A percentile compares a stretch with the other conserved stretches of the same genome.
Evolutionary conservation across 345 rosid species (phyloP).

Genomic region (Boechera retrofracta): DNA sequence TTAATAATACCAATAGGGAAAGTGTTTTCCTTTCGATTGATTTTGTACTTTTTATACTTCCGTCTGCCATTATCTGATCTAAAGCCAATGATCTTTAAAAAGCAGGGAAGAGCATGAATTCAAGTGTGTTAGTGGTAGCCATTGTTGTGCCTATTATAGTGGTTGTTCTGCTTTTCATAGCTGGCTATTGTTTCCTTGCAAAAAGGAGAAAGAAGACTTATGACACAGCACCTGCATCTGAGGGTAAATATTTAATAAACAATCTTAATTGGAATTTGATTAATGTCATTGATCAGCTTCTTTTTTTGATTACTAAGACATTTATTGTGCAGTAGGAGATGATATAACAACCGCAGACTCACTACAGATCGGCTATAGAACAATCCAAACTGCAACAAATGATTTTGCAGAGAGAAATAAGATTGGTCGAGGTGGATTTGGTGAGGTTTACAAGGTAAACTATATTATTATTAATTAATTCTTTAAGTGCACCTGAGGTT

Average conservation of each 20-base stretch:
- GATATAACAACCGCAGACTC: constrained; percentile 49
- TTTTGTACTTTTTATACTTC: no score
- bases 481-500: no score
- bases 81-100: background rate
- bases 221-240: constrained; percentile 24
- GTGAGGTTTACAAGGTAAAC: constrained; percentile 65
- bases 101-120: background rate
- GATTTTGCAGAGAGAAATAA: constrained; percentile 53
- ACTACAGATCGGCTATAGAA: constrained; percentile 50
- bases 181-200: constrained; percentile 44
- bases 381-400: constrained; percentile 55
- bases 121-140: background rate
- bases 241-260: constrained; percentile 32
- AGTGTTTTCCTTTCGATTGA: background rate
- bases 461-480: no score
- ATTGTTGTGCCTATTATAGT: background rate
- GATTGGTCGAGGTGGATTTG: constrained; percentile 75
- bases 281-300: background rate
- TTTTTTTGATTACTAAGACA: background rate
- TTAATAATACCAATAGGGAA: background rate
- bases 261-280: background rate
- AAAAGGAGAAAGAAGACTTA: constrained; percentile 44
- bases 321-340: constrained; percentile 34
- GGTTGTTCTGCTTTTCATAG: constrained; percentile 2
- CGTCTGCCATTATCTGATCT: background rate